Conservation (phyloP, 208 protist genomes). For the Crithidia bombi region DNA sequence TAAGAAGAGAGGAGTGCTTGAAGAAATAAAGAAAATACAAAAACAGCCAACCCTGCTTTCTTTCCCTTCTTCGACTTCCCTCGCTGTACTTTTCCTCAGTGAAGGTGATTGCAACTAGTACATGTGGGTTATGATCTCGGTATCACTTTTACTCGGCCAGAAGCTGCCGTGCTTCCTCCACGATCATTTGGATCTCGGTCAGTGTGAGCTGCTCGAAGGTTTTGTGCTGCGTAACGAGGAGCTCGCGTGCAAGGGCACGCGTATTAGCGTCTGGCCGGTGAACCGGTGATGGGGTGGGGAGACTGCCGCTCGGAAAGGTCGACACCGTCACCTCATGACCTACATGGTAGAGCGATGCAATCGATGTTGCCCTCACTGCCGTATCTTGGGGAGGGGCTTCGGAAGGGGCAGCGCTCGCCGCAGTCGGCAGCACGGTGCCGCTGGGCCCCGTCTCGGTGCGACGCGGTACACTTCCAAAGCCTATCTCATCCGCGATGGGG, state of each 20-base stretch:
- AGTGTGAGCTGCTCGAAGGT: slow-evolving; percentile 68
- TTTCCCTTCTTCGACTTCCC: no score
- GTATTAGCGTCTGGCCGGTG: slow-evolving; percentile 4
- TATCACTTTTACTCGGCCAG: slow-evolving; percentile 5
- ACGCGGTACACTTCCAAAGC: neutral
- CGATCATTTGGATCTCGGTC: slow-evolving; percentile 63
- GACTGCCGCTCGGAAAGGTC: neutral
- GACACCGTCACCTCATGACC: neutral
- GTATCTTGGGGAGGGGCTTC: no score
- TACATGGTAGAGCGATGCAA: neutral
- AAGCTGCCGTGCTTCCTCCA: slow-evolving; percentile 59
- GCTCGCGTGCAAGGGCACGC: slow-evolving; percentile 16
- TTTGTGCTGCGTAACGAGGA: slow-evolving; percentile 49
- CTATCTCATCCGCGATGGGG: slow-evolving; percentile 16
- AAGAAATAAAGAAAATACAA: no score
- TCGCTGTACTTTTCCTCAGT: no score
- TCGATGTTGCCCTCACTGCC: neutral
- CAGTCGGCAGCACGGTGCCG: neutral
- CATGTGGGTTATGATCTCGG: neutral
- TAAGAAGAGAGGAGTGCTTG: no score
- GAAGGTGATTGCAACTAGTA: no score
- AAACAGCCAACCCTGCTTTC: no score
- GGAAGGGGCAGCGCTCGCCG: neutral
- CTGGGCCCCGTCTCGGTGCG: neutral
- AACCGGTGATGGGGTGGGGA: neutral